phyloP scores from a whole-genome alignment of 139 green algal species.

The Chlamydomonas sp. region DNA sequence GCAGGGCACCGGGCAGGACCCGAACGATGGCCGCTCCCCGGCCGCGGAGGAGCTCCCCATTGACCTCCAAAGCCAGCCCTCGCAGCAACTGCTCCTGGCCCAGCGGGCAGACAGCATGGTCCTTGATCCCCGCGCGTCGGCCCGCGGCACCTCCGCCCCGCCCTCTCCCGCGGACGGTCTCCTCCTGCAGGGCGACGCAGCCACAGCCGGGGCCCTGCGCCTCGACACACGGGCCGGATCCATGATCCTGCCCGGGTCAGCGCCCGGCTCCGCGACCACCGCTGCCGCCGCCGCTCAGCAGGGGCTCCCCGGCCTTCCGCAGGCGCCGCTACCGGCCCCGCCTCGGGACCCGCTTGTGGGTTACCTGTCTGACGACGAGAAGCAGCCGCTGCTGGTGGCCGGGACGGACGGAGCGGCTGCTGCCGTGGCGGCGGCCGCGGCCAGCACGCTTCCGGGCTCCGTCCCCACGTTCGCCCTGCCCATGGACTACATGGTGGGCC shows the following conservation, averaged over 20 bases:
- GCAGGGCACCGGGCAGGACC: neutral
- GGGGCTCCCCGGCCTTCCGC: neutral
- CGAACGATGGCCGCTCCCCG: neutral
- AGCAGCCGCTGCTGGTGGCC: neutral
- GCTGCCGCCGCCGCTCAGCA: neutral
- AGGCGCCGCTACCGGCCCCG: constrained; percentile 24
- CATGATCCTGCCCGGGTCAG: too few relatives aligned
- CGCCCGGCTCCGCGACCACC: neutral
- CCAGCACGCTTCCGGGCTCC: neutral
- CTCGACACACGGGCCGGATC: too few relatives aligned
- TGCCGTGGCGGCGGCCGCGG: constrained; percentile 9
- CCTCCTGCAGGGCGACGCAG: too few relatives aligned
- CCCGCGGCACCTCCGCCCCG: too few relatives aligned
- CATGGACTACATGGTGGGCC: constrained; percentile 30
- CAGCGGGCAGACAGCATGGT: too few relatives aligned
- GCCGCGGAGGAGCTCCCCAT: neutral
- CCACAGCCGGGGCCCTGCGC: too few relatives aligned
- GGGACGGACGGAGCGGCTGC: constrained; percentile 8
- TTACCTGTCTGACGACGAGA: constrained; percentile 43
- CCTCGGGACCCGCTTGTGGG: constrained; percentile 37
- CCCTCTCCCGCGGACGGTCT: too few relatives aligned
- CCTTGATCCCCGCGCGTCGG: too few relatives aligned
- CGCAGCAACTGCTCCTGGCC: too few relatives aligned
- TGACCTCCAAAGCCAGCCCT: neutral
- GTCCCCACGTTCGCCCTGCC: neutral